Conservation (phyloP, 805 yeast genomes). For the Metschnikowia arizonensis region DNA sequence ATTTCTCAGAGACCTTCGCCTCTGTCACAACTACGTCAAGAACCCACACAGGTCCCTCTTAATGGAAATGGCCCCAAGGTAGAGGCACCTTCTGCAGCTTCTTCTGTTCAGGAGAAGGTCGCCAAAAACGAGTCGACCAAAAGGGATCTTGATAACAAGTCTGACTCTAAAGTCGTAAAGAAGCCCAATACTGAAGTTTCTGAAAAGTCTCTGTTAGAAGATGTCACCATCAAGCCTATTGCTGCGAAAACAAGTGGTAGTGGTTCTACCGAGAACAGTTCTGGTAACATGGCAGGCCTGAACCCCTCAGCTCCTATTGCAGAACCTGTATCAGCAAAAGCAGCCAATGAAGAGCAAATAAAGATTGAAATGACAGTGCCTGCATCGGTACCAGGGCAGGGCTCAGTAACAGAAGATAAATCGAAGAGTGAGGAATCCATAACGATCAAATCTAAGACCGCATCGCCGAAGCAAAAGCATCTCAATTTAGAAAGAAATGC, state of each 20-base stretch:
- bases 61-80: slow-evolving; percentile 1
- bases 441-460: background rate
- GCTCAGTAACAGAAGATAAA: background rate
- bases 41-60: background rate
- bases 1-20: slow-evolving; percentile 8
- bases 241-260: background rate
- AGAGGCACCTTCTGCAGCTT: background rate
- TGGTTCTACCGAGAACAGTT: background rate
- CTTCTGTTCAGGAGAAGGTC: slow-evolving; percentile 1
- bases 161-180: slow-evolving; percentile 28
- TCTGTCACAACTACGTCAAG: slow-evolving; percentile 6
- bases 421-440: background rate
- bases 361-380: slow-evolving; percentile 2
- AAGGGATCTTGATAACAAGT: slow-evolving; percentile 38
- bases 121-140: slow-evolving; percentile 22
- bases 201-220: background rate
- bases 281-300: slow-evolving; percentile 2
- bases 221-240: background rate
- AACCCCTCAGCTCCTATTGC: slow-evolving; percentile 7
- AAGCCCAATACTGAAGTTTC: slow-evolving; percentile 18
- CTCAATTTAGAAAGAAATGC: slow-evolving; percentile 3
- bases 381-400: slow-evolving; percentile 7
- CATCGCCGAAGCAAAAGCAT: background rate
- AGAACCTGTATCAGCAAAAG: slow-evolving; percentile 1
- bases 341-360: background rate